Evolutionary conservation across 2,329 filamentous ascomycete genomes (phyloP), one percentile per base, ranked within the genome.

Genomic region (Dryadomyces quercus-mongolicae): DNA sequence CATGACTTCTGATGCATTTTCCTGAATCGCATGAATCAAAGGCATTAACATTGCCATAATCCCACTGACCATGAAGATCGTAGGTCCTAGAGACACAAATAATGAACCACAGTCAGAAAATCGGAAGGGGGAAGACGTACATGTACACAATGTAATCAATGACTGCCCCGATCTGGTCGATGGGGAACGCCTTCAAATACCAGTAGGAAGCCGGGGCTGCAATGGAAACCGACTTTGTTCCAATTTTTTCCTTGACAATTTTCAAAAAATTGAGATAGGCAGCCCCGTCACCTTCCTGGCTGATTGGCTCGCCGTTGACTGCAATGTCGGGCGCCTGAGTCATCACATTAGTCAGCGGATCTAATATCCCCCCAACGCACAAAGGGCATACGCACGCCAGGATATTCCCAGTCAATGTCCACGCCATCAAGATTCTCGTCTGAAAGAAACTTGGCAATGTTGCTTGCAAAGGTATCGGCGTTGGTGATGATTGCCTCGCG

Each of bases 31-130:
- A 71, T 2, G 64, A 65, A 3, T 56, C 34, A 8, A 22, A 25
- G 20, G 44, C 18, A 25, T 46, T 46, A 2, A 25, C 44, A 15
- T 58, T 56, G 31, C 60, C 63, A 43, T 63, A 64, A 53, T 70
- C 68, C 68, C 68, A 71, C 52, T 71, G 68, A 3, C 69, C 69
- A 51, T 71, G 55, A 4, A 68, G 55, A 49, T 68, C 64, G 16
- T 68, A 68, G 53, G 54, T 65, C 62, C 25, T 31, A 8, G 25
- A 31, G 25, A 31, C 25, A 31, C 4, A 8, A 8, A 31, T 4
- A 8, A 8, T 31, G 25, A 31, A 8, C 25, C 25, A 31, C 4
- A 8, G 25, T 5, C 4, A 31, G 25, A 31, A 31, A 31, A 31
- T 5, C 8, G 25, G 25, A 8, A 8, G 25, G 8, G 25, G 8